Evolutionary conservation across 352 stramenopile species (phyloP), one percentile per base, ranked within the genome.

Genomic region (Globisporangium rhizosaccharum): DNA sequence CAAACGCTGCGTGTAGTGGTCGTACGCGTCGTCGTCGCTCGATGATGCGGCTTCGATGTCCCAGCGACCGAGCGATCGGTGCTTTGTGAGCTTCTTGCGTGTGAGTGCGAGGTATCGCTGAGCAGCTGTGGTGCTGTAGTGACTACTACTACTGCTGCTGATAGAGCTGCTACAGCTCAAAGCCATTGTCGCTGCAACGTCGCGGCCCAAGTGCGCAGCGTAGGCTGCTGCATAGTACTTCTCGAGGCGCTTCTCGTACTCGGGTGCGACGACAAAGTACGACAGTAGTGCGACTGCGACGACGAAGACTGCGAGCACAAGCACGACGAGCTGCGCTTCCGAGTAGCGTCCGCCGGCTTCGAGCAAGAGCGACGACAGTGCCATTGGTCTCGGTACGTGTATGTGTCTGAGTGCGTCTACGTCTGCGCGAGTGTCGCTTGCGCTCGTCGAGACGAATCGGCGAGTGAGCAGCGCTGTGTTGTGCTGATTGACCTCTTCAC

Each of bases 191-290:
- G 45, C 59, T 6, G 14, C 10, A n/a, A 55, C 45, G n/a, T 50
- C 25, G 33, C 68, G 52, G 14, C 23, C 14, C 15, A 46, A n/a
- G 12, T 66, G 52, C n/a, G 70, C 62, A 9, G 79, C 70, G 2
- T 66, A 56, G 18, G 76, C 67, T 9, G 70, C 67, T 5, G 72
- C 70, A 57, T 75, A 85, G 69, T 86, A 68, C 61, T 85, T 79
- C 46, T 87, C 67, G 28, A 89, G 67, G 14, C 69, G 79, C 66
- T 88, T 88, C 57, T 89, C 76, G 66, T 80, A 89, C 63, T 91
- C 81, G 3, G 81, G 79, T 12, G 81, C 81, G 20, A 90, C 78
- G 20, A 91, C 81, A 48, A 89, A 91, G 63, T 91, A 91, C 39
- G 79, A 91, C n/a, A 91, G 68, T 28, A 91, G 59, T 36, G 75